phyloP scores from a whole-genome alignment of 139 green algal genomes.

The Pedinophyceae sp. region DNA sequence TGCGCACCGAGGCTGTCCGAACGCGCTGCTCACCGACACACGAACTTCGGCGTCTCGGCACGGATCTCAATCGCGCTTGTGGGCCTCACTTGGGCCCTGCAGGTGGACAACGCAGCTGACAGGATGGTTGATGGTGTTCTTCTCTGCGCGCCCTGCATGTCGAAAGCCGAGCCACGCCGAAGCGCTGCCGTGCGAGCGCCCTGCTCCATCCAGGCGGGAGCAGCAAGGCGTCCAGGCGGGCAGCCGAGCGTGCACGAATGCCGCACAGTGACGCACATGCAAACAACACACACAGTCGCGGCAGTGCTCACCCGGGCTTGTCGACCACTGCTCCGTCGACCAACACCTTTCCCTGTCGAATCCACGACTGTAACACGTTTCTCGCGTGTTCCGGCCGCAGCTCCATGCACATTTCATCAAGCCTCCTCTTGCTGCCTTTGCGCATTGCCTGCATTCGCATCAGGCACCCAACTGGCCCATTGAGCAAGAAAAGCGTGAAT shows the following conservation, averaged over 20 bases:
- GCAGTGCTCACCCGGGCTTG: neutral
- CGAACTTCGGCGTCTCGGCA: slow-evolving; percentile 64
- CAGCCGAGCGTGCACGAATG: neutral
- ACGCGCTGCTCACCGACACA: slow-evolving; percentile 37
- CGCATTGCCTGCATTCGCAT: too few species aligned
- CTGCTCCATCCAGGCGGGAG: slow-evolving; percentile 31
- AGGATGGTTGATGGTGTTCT: too few species aligned
- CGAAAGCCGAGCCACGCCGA: too few species aligned
- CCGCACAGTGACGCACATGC: neutral
- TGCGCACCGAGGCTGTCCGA: too few species aligned
- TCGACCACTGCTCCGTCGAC: slow-evolving; percentile 28
- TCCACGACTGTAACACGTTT: slow-evolving; percentile 80
- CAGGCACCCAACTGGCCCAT: too few species aligned
- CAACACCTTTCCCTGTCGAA: slow-evolving; percentile 73
- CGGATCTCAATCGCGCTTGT: slow-evolving; percentile 34
- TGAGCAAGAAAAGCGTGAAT: too few species aligned
- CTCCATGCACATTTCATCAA: too few species aligned
- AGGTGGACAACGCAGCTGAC: neutral
- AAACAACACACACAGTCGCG: too few species aligned
- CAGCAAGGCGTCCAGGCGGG: neutral
- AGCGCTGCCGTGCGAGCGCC: slow-evolving; percentile 42
- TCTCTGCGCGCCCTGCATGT: too few species aligned
- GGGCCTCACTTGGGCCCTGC: neutral
- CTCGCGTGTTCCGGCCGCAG: slow-evolving; percentile 45
- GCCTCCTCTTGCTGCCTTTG: too few species aligned